Evolutionary conservation across 352 stramenopile genomes (phyloP), one percentile per base, ranked within the genome.

Genomic region (Phytophthora constricta): DNA sequence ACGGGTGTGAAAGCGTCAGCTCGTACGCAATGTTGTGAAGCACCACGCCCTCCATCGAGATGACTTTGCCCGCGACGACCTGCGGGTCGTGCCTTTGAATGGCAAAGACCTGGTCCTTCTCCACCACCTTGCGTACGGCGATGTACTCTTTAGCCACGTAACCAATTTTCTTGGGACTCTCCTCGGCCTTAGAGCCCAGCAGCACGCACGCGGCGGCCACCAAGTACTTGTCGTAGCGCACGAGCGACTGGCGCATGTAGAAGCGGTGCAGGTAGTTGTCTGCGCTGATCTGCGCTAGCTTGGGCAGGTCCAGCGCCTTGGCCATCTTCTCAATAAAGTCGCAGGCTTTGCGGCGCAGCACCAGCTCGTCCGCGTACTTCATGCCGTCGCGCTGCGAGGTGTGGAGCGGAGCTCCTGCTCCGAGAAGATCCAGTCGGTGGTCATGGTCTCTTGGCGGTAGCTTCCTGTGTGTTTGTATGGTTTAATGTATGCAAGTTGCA

Each of bases 261-360:
- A 97, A 97, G 26, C 89, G 81, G 58, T 97, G 90, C n/a, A 97
- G 84, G 49, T 87, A 97, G 46, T 92, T 91, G 72, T 90, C 80
- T 20, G 87, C 90, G 43, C 82, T 95, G 62, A 91, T 90, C 54
- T 93, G 84, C 48, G 84, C 85, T 8, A 96, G 77, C 62, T 93
- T 94, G 17, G 89, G 84, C 39, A 97, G 58, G 54, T 95, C 80
- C 31, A 97, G 55, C 3, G 76, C 63, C 46, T 93, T 92, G 22
- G 82, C 79, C 66, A 97, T 87, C 73, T 92, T 92, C 72, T 96
- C 89, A 25, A 96, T 91, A 20, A 94, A 93, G 65, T 92, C 79
- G 50, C 88, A 96, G 16, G 80, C 85, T 54, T 91, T 89, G 45
- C 82, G 82, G 33, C 87, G 87, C 4, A 89, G 66, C 37, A 89